These are phyloP conservation scores for Talaromyces sp. DNA, from an alignment of 2,329 filamentous ascomycete species.

Conservation along the genomic window DNA sequence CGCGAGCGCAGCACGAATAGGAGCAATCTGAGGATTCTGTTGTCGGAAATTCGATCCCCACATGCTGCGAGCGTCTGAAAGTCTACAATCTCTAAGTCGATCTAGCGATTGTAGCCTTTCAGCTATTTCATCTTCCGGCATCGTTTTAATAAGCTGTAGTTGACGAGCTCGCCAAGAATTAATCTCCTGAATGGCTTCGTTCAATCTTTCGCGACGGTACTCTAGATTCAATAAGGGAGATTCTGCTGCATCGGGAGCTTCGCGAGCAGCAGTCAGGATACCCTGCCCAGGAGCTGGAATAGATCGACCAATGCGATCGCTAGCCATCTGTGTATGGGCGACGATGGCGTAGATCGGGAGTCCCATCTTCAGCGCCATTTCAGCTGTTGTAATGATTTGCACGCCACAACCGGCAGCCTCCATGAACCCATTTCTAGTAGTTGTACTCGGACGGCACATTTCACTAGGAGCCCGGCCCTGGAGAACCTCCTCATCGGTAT, in stretches of 20 bases:
- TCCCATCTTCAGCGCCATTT: conserved; percentile 95
- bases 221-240: conserved; percentile 95
- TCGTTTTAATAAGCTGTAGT: background rate
- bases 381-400: conserved; percentile 96
- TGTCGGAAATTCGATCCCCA: conserved; percentile 99
- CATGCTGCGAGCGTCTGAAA: conserved; percentile 86
- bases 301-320: conserved; percentile 97
- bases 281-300: conserved; percentile 95
- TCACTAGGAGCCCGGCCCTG: conserved; percentile 87
- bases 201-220: conserved; percentile 91
- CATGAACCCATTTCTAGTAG: conserved; percentile 97
- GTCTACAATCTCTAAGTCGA: conserved; percentile 68
- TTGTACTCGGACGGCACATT: conserved; percentile 97
- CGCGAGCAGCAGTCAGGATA: conserved; percentile 91
- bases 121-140: conserved; percentile 1
- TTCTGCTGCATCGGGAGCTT: conserved; percentile 84
- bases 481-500: conserved; percentile 90
- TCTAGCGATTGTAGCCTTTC: background rate
- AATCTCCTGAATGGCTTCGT: conserved; percentile 68
- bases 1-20: conserved; percentile 88
- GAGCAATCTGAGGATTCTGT: conserved; percentile 86
- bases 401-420: conserved; percentile 98
- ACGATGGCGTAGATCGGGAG: conserved; percentile 95
- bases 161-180: background rate
- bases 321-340: conserved; percentile 89